Conservation (phyloP, 192 early-diverging fungal genomes). For the Entomortierella beljakovae region DNA sequence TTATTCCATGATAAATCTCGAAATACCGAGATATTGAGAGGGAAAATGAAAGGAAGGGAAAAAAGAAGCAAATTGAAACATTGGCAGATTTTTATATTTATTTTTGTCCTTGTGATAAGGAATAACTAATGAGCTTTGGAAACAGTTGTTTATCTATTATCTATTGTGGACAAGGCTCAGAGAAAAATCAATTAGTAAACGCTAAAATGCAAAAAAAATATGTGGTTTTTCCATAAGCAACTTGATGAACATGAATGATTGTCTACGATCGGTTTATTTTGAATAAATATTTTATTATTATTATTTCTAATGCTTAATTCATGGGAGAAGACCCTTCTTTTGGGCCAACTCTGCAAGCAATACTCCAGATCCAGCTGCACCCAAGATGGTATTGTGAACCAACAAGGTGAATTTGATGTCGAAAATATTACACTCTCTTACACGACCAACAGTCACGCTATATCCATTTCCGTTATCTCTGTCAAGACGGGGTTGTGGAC, state of each 20-base stretch:
- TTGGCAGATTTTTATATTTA: too few relatives aligned
- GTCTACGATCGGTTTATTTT: too few relatives aligned
- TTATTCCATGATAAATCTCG: background rate
- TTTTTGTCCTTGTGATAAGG: too few relatives aligned
- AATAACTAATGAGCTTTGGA: too few relatives aligned
- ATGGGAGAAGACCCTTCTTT: conserved; percentile 74
- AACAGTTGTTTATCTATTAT: too few relatives aligned
- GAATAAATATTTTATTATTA: too few relatives aligned
- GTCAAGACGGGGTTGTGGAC: conserved; percentile 96
- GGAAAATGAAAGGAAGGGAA: background rate
- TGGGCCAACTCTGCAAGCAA: conserved; percentile 95
- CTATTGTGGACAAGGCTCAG: too few relatives aligned
- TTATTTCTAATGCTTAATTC: background rate
- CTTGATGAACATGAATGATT: too few relatives aligned
- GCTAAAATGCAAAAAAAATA: too few relatives aligned
- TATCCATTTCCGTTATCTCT: conserved; percentile 86
- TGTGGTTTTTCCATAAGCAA: too few relatives aligned
- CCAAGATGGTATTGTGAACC: conserved; percentile 96
- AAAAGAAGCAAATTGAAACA: background rate
- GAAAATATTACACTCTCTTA: conserved; percentile 86
- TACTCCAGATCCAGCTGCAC: conserved; percentile 94
- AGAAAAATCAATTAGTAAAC: too few relatives aligned
- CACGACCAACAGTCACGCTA: conserved; percentile 92
- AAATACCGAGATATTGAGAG: background rate
- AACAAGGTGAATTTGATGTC: conserved; percentile 93